These are phyloP conservation scores for Silene uniflora DNA, from an alignment of 148 eudicot species.

Conservation along the genomic window DNA sequence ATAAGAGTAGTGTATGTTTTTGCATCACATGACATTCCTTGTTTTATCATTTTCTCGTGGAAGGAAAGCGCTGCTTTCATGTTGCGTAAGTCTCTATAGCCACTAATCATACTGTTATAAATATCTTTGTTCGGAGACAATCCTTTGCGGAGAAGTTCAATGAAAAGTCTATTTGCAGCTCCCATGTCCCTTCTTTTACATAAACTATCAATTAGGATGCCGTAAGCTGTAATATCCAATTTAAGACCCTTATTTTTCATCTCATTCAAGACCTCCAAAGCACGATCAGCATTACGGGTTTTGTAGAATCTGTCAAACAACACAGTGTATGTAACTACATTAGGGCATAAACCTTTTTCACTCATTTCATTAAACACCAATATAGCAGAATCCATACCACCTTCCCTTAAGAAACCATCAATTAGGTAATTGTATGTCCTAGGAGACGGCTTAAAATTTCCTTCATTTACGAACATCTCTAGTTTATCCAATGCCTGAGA, in stretches of 20 bases:
- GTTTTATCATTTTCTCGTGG: slow-evolving; percentile 51
- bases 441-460: slow-evolving; percentile 40
- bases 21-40: slow-evolving; percentile 52
- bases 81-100: slow-evolving; percentile 48
- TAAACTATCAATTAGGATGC: slow-evolving; percentile 57
- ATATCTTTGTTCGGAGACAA: slow-evolving; percentile 48
- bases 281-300: slow-evolving; percentile 48
- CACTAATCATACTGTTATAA: slow-evolving; percentile 73
- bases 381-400: slow-evolving; percentile 48
- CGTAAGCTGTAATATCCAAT: slow-evolving; percentile 60
- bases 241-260: slow-evolving; percentile 51
- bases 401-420: slow-evolving; percentile 58
- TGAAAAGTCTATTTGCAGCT: slow-evolving; percentile 48
- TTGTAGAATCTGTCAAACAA: slow-evolving; percentile 67
- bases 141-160: slow-evolving; percentile 54
- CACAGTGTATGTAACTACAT: slow-evolving; percentile 55
- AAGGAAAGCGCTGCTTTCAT: slow-evolving; percentile 56
- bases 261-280: slow-evolving; percentile 48
- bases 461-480: slow-evolving; percentile 33
- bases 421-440: slow-evolving; percentile 59
- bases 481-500: slow-evolving; percentile 45
- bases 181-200: slow-evolving; percentile 73
- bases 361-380: slow-evolving; percentile 54
- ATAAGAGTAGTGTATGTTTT: slow-evolving; percentile 68
- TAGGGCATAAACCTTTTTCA: slow-evolving; percentile 44